Evolutionary conservation across 495 filamentous ascomycete genomes (phyloP).

Genomic region (Pyrenopolyporus hunteri): DNA sequence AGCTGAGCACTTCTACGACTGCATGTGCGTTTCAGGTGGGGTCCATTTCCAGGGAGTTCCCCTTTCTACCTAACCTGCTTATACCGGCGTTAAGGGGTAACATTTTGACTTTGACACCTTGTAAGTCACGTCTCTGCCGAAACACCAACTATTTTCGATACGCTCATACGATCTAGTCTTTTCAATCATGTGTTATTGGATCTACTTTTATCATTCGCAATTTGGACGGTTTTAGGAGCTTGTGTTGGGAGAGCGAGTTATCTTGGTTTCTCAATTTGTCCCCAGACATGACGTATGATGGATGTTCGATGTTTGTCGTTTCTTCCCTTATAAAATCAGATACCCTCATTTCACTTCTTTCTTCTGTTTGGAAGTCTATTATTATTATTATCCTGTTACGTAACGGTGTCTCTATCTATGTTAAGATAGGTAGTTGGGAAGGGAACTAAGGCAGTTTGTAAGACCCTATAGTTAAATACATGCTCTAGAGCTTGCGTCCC

Average conservation of each 20-base stretch:
- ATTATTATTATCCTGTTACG: background rate
- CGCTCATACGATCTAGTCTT: constrained; percentile 4
- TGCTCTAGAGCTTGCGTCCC: background rate
- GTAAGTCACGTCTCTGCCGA: background rate
- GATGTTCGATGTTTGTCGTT: background rate
- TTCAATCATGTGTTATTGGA: constrained; percentile 2
- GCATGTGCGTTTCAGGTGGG: too few relatives aligned
- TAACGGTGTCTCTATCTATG: background rate
- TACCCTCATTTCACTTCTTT: constrained; percentile 26
- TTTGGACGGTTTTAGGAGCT: background rate
- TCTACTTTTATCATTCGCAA: constrained; percentile 1
- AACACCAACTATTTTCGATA: background rate
- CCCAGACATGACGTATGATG: background rate
- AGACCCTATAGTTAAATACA: background rate
- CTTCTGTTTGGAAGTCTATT: background rate
- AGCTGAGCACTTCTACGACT: too few relatives aligned
- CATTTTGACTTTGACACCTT: background rate
- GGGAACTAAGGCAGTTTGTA: constrained; percentile 10
- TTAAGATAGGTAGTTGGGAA: background rate
- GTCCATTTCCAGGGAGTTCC: too few relatives aligned
- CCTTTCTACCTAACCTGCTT: too few relatives aligned
- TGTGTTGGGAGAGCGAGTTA: constrained; percentile 4
- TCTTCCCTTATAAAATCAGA: constrained; percentile 12
- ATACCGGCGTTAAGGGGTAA: too few relatives aligned
- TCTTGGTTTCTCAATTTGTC: constrained; percentile 7